Base-by-base conservation (phyloP, 2,329 filamentous ascomycete genomes). In the Exophiala phaeomuriformis region DNA sequence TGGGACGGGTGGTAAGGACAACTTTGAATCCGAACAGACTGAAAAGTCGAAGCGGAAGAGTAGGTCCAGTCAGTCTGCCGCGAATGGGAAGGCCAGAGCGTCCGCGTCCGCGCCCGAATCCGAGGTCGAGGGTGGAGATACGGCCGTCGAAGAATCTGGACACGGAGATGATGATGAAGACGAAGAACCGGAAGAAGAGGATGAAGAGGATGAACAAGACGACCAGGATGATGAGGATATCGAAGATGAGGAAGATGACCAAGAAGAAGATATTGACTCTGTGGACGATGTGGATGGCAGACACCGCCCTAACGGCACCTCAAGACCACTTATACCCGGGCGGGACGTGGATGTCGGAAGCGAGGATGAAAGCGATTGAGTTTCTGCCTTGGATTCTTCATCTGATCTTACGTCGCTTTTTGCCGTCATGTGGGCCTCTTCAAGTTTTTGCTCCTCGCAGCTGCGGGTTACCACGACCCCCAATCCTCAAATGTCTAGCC, bases 151-250 rank as follows among this genome's bases (percentile, higher is more conserved):
- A 9, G 60, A 64, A 27, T 53, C 49, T 3, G 51, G 56, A 4
- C 51, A 53, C 6, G 60, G 61, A 8, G 60, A 64, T 2, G 63
- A 66, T 3, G 63, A 59, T 4, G 63, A 65, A 0, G 63, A 63
- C 1, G 63, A 64, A 0, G 61, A 64, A 1, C 63, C 67, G 3
- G 64, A 63, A 0, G 63, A 64, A 2, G 61, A 64, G 3, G 61
- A 64, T 5, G 36, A 39, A n/a, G 36, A 39, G 4, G 39, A 41
- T 1, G 64, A 64, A 2, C 61, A 62, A 1, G 63, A 64, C 28
- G 52, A 52, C 29, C 45, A 53, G 5, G 47, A 48, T 2, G 56
- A 58, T 28, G 53, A 56, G 5, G 59, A 60, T 9, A 49, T 56
- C 2, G 51, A 64, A 9, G 63, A 59, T 2, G 57, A 51, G 31